Percentiles rank a stretch among this genome's conserved stretches.
Conservation (phyloP, 2,329 filamentous ascomycete species). For the Sporothrix variecibatus region DNA sequence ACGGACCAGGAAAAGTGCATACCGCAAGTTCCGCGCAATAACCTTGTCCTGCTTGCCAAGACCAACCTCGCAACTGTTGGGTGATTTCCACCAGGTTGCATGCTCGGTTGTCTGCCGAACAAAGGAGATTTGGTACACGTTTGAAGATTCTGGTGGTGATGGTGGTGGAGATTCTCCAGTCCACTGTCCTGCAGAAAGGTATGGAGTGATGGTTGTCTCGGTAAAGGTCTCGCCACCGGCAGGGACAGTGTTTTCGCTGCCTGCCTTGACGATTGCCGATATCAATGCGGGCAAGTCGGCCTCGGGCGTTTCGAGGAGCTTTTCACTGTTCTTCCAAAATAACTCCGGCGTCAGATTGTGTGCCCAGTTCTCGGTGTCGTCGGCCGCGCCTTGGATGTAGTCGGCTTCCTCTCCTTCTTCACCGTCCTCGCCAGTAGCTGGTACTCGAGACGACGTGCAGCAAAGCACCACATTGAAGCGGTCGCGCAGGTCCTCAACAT, state of each 20-base stretch:
- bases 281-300: conserved; percentile 60
- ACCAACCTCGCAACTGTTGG: conserved; percentile 56
- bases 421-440: conserved; percentile 60
- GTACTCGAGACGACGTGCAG: conserved; percentile 78
- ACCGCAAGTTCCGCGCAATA: conserved; percentile 80
- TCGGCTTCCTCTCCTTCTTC: conserved; percentile 84
- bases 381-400: conserved; percentile 92
- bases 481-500: conserved; percentile 37
- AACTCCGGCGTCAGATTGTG: conserved; percentile 72
- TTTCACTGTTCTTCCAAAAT: conserved; percentile 73
- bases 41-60: conserved; percentile 69
- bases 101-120: conserved; percentile 46
- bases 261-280: conserved; percentile 43
- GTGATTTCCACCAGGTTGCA: conserved; percentile 45
- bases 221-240: not conserved
- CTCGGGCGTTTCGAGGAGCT: conserved; percentile 65
- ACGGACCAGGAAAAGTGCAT: conserved; percentile 65
- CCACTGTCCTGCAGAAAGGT: conserved; percentile 35
- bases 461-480: conserved; percentile 75
- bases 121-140: conserved; percentile 44
- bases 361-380: conserved; percentile 94
- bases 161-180: conserved; percentile 1
- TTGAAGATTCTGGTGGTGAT: not conserved
- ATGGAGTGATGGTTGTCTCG: conserved; percentile 26
- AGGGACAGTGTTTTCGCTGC: conserved; percentile 37